Evolutionary conservation across 1,139 yeast genomes (phyloP), one percentile per base, ranked within the genome.

Genomic region (Taphrina wiesneri): DNA sequence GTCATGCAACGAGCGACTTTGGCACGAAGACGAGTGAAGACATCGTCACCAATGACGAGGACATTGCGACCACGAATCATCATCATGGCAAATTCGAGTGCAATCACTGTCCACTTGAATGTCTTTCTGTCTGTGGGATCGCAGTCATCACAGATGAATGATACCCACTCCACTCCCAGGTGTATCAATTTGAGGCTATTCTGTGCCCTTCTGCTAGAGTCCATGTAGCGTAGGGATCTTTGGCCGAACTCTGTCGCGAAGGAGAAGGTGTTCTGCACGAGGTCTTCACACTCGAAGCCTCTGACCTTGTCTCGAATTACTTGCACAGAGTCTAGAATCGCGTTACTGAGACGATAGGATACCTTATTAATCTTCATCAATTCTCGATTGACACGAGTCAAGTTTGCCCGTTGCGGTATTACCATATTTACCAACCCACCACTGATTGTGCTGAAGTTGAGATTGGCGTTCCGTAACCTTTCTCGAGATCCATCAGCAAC

Each of bases 1-100:
- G 97, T 86, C 95, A 93, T 91, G 76, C 98, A 91, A 1, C 96
- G 89, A 0, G 98, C 96, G 53, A 93, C 97, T 74, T 90, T 91
- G 66, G 85, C 82, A 71, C 91, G 86, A 71, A 93, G 79, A 60
- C 81, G 79, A 67, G 83, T 80, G 74, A 92, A 93, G 73, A 89
- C 93, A 25, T 85, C 89, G 69, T 90, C 90, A 67, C 84, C 85
- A 59, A 93, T 80, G 0, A 92, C 90, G 67, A 92, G 79, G 53
- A 93, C 90, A 73, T 92, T 92, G 74, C 89, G 88, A 1, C 97
- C 97, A 64, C 89, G 82, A 0, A 97, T 91, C 86, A 92, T 87
- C 71, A 89, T 92, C 96, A 92, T 90, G 0, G 97, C 95, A 80
- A 91, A 93, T 75, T 93, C 99, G 71, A 93, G 81, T 0, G 99